Evolutionary conservation across 495 filamentous ascomycete species (phyloP).

Genomic region (Aspergillus conjunctus): DNA sequence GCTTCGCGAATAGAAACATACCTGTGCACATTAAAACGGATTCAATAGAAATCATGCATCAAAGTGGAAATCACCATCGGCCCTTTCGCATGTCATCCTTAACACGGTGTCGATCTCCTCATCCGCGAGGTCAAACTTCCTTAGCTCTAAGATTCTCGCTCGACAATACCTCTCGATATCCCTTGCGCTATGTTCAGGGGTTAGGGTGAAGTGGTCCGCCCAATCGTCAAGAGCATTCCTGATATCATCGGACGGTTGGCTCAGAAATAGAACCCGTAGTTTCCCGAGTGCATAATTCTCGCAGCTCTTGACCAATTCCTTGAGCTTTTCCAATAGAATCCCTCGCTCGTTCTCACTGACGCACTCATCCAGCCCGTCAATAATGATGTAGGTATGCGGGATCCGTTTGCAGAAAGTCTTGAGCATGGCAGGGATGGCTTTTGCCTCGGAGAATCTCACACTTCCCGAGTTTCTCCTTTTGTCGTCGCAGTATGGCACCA

Average conservation of each 20-base stretch:
- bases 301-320: slow-evolving; percentile 8
- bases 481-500: slow-evolving; percentile 11
- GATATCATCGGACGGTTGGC: slow-evolving; percentile 8
- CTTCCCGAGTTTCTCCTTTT: slow-evolving; percentile 7
- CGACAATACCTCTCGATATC: slow-evolving; percentile 16
- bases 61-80: slow-evolving; percentile 1
- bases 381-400: slow-evolving; percentile 5
- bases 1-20: slow-evolving; percentile 16
- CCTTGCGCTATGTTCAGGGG: not conserved
- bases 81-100: slow-evolving; percentile 6
- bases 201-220: not conserved
- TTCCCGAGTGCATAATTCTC: slow-evolving; percentile 5
- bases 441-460: not conserved
- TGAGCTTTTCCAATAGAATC: slow-evolving; percentile 4
- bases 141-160: not conserved
- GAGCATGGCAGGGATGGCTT: not conserved
- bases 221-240: slow-evolving; percentile 8
- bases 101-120: not conserved
- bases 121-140: slow-evolving; percentile 7
- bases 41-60: not conserved
- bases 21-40: too few species aligned
- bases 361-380: slow-evolving; percentile 17
- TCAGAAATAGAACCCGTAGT: slow-evolving; percentile 10
- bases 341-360: slow-evolving; percentile 1
- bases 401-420: slow-evolving; percentile 12